Conservation (phyloP, 441 rosid genomes). For the Populus hybrid region DNA sequence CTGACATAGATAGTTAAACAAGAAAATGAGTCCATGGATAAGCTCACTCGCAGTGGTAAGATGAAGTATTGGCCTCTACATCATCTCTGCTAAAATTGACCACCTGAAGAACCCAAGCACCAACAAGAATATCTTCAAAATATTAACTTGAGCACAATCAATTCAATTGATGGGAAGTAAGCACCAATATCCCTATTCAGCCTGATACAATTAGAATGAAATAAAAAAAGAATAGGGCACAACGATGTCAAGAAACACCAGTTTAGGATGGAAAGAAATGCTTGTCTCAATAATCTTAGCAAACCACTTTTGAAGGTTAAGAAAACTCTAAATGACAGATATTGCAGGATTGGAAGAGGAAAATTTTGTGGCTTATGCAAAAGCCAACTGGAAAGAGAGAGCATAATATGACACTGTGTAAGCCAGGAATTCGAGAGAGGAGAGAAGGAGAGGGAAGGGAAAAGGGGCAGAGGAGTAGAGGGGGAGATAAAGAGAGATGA, state of each 20-base stretch:
- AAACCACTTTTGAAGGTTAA: not conserved
- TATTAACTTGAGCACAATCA: not conserved
- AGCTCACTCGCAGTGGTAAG: slow-evolving; percentile 86
- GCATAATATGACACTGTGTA: not conserved
- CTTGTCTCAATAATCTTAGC: not conserved
- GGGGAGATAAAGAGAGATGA: not conserved
- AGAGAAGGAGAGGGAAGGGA: not conserved
- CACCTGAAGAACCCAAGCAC: slow-evolving; percentile 44
- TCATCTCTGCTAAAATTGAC: slow-evolving; percentile 47
- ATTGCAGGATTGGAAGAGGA: not conserved
- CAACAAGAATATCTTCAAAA: slow-evolving; percentile 5
- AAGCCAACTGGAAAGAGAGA: not conserved
- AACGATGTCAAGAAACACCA: not conserved
- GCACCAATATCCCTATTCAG: not conserved
- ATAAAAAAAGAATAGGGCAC: not conserved
- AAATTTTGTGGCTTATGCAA: not conserved
- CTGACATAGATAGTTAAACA: not conserved
- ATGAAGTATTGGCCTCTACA: slow-evolving; percentile 64
- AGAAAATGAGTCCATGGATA: slow-evolving; percentile 14
- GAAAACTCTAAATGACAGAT: not conserved
- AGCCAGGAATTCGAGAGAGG: not conserved
- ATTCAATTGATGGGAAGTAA: not conserved
- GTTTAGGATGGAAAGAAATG: not conserved
- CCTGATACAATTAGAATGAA: not conserved
- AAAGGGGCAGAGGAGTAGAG: not conserved